Percentiles rank a stretch among this genome's conserved stretches.
phyloP scores from a whole-genome alignment of 352 stramenopile species.

The Peronospora farinosa region DNA sequence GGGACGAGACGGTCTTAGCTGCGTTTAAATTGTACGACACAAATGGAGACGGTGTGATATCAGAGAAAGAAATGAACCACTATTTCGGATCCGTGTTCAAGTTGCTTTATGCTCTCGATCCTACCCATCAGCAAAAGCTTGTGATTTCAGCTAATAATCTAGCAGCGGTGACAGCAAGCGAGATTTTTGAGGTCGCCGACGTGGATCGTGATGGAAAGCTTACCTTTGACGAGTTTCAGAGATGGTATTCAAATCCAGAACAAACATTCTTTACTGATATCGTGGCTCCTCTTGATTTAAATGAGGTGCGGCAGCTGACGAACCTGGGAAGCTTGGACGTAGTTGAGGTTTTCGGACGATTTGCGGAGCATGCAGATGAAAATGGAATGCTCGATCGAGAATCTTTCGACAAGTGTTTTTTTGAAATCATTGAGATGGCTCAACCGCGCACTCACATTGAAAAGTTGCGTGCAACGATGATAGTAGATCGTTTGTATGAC shows the following conservation, averaged over 20 bases:
- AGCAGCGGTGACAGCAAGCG: slow-evolving; percentile 50
- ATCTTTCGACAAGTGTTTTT: slow-evolving; percentile 70
- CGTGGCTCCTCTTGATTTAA: slow-evolving; percentile 60
- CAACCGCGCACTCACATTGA: slow-evolving; percentile 59
- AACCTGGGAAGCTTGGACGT: slow-evolving; percentile 79
- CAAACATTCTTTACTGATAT: slow-evolving; percentile 68
- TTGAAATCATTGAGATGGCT: slow-evolving; percentile 61
- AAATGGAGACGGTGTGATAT: slow-evolving; percentile 80
- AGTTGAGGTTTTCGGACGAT: slow-evolving; percentile 81
- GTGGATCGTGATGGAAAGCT: slow-evolving; percentile 80
- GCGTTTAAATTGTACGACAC: slow-evolving; percentile 84
- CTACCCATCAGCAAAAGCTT: slow-evolving; percentile 48
- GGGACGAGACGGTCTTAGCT: slow-evolving; percentile 60
- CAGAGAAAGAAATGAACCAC: slow-evolving; percentile 76
- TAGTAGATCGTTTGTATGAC: slow-evolving; percentile 69
- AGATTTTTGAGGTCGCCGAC: slow-evolving; percentile 87
- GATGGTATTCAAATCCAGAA: slow-evolving; percentile 71
- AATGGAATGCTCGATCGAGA: slow-evolving; percentile 53
- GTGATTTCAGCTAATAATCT: slow-evolving; percentile 57
- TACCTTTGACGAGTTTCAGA: slow-evolving; percentile 79
- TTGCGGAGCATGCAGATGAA: slow-evolving; percentile 63
- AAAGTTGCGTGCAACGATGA: slow-evolving; percentile 57
- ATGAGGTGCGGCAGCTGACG: slow-evolving; percentile 79
- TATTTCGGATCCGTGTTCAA: slow-evolving; percentile 84
- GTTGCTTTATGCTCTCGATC: slow-evolving; percentile 68